phyloP scores from a whole-genome alignment of 2,329 filamentous ascomycete genomes.

The Berkeleyomyces basicola region DNA sequence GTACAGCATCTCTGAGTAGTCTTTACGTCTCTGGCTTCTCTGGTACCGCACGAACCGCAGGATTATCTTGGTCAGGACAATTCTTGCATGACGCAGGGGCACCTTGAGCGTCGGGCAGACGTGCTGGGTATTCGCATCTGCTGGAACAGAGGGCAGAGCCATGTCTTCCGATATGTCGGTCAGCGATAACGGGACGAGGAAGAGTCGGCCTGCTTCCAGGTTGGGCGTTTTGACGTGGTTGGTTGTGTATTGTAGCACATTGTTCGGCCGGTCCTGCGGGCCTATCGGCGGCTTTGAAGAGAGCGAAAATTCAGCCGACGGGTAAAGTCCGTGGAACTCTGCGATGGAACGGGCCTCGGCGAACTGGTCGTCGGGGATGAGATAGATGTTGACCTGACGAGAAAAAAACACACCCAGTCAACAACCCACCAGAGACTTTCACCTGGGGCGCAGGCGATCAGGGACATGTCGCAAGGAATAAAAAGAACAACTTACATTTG shows the following conservation, averaged over 20 bases:
- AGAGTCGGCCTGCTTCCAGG: slow-evolving; percentile 12
- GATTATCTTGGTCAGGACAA: slow-evolving; percentile 4
- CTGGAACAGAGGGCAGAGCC: not conserved
- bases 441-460: not conserved
- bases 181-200: slow-evolving; percentile 9
- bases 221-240: slow-evolving; percentile 7
- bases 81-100: slow-evolving; percentile 1
- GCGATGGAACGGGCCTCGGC: slow-evolving; percentile 5
- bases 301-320: slow-evolving; percentile 6
- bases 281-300: not conserved
- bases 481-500: slow-evolving; percentile 3
- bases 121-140: slow-evolving; percentile 2
- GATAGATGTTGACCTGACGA: slow-evolving; percentile 7
- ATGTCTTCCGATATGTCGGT: not conserved
- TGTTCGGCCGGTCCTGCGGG: not conserved
- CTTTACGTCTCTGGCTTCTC: slow-evolving; percentile 9
- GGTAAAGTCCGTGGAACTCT: slow-evolving; percentile 1
- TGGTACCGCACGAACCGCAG: slow-evolving; percentile 9
- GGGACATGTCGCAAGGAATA: not conserved
- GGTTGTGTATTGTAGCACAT: slow-evolving; percentile 9
- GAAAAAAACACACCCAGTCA: not conserved
- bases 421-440: not conserved
- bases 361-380: slow-evolving; percentile 7
- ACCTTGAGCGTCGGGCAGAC: slow-evolving; percentile 4
- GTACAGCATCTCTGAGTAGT: slow-evolving; percentile 12